These are phyloP conservation scores for Xylaria polymorpha DNA, from an alignment of 2,329 filamentous ascomycete species.

Conservation along the genomic window DNA sequence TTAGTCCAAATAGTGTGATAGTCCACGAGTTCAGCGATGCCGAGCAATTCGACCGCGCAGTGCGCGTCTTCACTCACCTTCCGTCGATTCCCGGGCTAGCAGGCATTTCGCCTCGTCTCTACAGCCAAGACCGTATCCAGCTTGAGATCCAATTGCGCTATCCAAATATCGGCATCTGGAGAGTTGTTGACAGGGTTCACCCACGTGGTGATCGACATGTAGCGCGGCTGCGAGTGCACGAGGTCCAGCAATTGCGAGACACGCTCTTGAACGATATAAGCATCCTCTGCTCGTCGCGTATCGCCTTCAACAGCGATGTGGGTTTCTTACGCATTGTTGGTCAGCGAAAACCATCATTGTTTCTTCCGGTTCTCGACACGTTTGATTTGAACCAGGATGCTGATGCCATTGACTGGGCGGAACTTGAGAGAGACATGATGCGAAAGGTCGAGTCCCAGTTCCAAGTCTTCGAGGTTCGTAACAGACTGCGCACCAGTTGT, in stretches of 20 bases:
- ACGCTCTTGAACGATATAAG: slow-evolving; percentile 15
- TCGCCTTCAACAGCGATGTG: slow-evolving; percentile 14
- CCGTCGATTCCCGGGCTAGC: slow-evolving; percentile 1
- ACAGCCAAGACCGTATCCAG: neutral
- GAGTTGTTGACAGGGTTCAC: slow-evolving; percentile 4
- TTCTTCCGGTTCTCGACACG: slow-evolving; percentile 3
- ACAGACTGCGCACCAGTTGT: neutral
- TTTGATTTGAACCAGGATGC: slow-evolving; percentile 14
- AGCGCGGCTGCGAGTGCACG: slow-evolving; percentile 8
- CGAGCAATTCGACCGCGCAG: neutral
- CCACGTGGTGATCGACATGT: neutral
- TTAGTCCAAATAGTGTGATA: neutral
- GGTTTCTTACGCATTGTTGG: neutral
- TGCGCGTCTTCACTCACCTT: slow-evolving; percentile 14
- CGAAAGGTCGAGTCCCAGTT: slow-evolving; percentile 8
- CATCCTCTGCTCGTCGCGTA: slow-evolving; percentile 18
- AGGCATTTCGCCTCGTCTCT: neutral
- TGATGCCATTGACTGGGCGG: neutral
- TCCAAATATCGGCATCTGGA: neutral
- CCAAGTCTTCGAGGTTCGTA: slow-evolving; percentile 13
- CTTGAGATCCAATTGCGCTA: slow-evolving; percentile 8
- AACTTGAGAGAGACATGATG: slow-evolving; percentile 6
- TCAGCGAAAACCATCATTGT: neutral
- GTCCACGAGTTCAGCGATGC: neutral
- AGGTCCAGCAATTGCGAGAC: slow-evolving; percentile 9